Percentiles rank a stretch among this genome's conserved stretches.
Conservation (phyloP, 208 protist species). For the Balamuthia mandrillaris region DNA sequence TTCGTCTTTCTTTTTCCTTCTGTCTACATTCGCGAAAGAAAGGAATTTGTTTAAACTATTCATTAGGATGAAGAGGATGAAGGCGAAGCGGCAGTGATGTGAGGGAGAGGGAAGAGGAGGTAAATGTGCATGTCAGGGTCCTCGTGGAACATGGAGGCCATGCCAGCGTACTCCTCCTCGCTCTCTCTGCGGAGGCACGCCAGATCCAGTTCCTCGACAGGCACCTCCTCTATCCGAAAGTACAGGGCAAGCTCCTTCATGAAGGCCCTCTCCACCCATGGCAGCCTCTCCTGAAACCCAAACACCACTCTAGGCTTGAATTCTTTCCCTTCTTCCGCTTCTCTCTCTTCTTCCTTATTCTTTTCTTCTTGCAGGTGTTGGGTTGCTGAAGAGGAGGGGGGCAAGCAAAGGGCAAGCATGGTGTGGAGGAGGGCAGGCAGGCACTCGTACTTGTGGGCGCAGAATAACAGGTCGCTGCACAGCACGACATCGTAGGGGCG, state of each 20-base stretch:
- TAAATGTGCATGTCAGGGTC: conserved; percentile 12
- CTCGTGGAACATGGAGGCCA: conserved; percentile 9
- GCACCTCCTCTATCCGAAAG: not conserved
- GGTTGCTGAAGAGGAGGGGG: not conserved
- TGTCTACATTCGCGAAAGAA: too few relatives aligned
- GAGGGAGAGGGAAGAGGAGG: conserved; percentile 3
- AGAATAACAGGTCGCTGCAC: conserved; percentile 20
- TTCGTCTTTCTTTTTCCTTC: too few relatives aligned
- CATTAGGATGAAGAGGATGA: too few relatives aligned
- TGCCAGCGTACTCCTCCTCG: conserved; percentile 9
- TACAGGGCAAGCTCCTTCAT: not conserved
- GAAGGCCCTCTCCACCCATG: not conserved
- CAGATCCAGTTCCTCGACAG: too few relatives aligned
- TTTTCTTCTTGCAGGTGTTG: not conserved
- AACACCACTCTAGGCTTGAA: not conserved
- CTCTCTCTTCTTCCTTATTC: too few relatives aligned
- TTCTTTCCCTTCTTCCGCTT: not conserved
- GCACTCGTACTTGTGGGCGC: not conserved
- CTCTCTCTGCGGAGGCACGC: not conserved
- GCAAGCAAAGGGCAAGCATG: not conserved
- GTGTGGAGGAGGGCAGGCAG: not conserved
- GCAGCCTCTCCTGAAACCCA: not conserved
- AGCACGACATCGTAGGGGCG: not conserved
- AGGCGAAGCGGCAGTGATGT: too few relatives aligned
- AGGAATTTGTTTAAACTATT: too few relatives aligned